These are phyloP conservation scores for Cyberlindnera japonica DNA, from an alignment of 805 yeast species.

Conservation along the genomic window DNA sequence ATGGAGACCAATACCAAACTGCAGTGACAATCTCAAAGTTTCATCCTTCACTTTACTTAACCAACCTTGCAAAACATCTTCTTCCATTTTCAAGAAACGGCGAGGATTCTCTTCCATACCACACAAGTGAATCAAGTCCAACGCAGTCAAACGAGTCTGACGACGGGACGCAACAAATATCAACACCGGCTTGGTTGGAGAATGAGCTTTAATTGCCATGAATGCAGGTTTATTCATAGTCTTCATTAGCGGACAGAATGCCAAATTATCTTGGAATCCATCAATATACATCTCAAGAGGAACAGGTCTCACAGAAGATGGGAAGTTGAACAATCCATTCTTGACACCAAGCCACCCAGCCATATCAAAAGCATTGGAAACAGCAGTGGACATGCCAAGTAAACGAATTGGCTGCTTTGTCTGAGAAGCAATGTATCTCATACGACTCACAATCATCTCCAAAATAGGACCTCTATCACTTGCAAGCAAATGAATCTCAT, in stretches of 20 bases:
- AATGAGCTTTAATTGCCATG: constrained; percentile 65
- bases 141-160: constrained; percentile 86
- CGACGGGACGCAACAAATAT: constrained; percentile 96
- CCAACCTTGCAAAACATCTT: constrained; percentile 52
- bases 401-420: constrained; percentile 88
- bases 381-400: constrained; percentile 87
- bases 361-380: constrained; percentile 89
- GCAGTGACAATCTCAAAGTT: constrained; percentile 77
- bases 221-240: constrained; percentile 75
- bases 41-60: constrained; percentile 65
- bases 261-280: constrained; percentile 86
- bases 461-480: constrained; percentile 98
- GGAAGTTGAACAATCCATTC: constrained; percentile 91
- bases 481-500: constrained; percentile 93
- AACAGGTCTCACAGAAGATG: constrained; percentile 91
- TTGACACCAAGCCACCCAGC: constrained; percentile 94
- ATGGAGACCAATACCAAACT: constrained; percentile 85
- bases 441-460: constrained; percentile 91
- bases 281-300: constrained; percentile 86
- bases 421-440: constrained; percentile 89
- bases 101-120: constrained; percentile 56
- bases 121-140: constrained; percentile 67
- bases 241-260: constrained; percentile 62
- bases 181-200: constrained; percentile 83
- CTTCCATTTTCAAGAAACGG: constrained; percentile 56